phyloP scores from a whole-genome alignment of 495 filamentous ascomycete genomes.

The Jackrogersella multiformis region DNA sequence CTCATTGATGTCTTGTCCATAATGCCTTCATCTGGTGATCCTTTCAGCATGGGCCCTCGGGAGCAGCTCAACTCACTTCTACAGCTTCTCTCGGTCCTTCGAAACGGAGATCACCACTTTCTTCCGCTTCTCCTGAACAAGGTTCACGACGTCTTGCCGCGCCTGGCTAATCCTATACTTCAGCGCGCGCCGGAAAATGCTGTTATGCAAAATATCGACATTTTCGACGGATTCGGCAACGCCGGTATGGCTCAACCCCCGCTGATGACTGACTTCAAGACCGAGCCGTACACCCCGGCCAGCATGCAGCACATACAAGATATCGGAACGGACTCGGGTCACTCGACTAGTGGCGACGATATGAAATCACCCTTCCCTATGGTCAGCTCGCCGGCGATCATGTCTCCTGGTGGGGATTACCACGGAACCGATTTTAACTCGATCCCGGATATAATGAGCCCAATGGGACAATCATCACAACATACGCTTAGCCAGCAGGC shows the following conservation, averaged over 20 bases:
- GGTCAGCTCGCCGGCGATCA: constrained; percentile 53
- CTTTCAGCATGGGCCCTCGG: constrained; percentile 71
- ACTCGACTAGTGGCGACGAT: constrained; percentile 51
- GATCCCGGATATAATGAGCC: constrained; percentile 60
- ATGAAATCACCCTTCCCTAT: constrained; percentile 56
- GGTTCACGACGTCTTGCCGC: constrained; percentile 71
- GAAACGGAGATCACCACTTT: constrained; percentile 75
- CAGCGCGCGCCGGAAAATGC: constrained; percentile 60
- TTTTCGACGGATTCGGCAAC: constrained; percentile 66
- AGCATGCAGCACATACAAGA: constrained; percentile 53
- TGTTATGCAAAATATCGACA: constrained; percentile 59
- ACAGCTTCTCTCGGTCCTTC: constrained; percentile 70
- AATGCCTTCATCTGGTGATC: constrained; percentile 65
- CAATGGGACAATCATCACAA: constrained; percentile 51
- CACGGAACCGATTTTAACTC: constrained; percentile 51
- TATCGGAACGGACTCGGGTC: constrained; percentile 50
- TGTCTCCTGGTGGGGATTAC: constrained; percentile 56
- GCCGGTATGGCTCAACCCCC: constrained; percentile 58
- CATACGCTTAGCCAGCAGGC: constrained; percentile 44
- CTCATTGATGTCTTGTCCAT: constrained; percentile 77
- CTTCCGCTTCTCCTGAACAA: constrained; percentile 75
- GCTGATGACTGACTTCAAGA: constrained; percentile 46
- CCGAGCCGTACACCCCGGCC: constrained; percentile 44
- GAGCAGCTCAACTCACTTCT: constrained; percentile 77
- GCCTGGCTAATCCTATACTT: constrained; percentile 64